Evolutionary conservation across 129 eudicot genomes (phyloP).

Genomic region (carrot (Daucus carota)): DH1_v3.0 NC_030384.2:35949501-35950000

Average conservation of each 20-base stretch:
- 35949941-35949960: background rate
- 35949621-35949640: background rate
- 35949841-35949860: background rate
- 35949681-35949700: background rate
- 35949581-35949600: background rate
- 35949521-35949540: constrained; percentile 34
- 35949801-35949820: background rate
- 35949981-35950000: background rate
- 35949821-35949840: background rate
- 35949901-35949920: background rate
- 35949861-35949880: background rate
- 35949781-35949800: background rate
- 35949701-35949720: background rate
- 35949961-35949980: background rate
- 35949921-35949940: background rate
- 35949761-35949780: background rate
- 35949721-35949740: background rate
- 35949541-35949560: background rate
- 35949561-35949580: background rate
- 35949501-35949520: constrained; percentile 96
- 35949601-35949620: background rate
- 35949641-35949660: background rate
- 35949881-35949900: background rate
- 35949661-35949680: background rate
- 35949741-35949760: background rate